These are phyloP conservation scores for Hanseniaspora vineae DNA, from an alignment of 805 yeast genomes.

Conservation along the genomic window DNA sequence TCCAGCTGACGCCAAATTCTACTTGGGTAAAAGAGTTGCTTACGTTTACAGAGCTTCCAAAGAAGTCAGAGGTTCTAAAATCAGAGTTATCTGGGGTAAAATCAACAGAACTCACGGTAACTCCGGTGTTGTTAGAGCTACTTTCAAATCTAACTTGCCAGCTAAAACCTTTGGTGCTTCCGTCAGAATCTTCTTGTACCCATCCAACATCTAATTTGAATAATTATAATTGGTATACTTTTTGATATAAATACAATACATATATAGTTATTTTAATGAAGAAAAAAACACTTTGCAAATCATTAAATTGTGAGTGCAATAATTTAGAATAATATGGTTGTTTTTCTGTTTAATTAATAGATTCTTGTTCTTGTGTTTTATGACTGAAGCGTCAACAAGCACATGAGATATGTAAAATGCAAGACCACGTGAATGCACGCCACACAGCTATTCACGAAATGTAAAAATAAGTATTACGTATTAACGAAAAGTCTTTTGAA, in stretches of 20 bases:
- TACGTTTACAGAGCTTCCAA: constrained; percentile 98
- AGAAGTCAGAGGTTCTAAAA: constrained; percentile 97
- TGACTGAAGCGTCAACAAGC: too few relatives aligned
- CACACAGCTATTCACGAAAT: too few relatives aligned
- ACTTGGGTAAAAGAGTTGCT: constrained; percentile 98
- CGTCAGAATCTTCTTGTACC: constrained; percentile 99
- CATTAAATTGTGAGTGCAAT: too few relatives aligned
- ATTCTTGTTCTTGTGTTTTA: too few relatives aligned
- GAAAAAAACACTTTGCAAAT: too few relatives aligned
- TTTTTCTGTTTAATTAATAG: too few relatives aligned
- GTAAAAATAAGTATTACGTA: too few relatives aligned
- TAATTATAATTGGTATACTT: neutral
- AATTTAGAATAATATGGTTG: too few relatives aligned
- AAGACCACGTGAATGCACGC: too few relatives aligned
- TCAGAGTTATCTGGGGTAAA: constrained; percentile 99
- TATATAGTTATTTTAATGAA: too few relatives aligned
- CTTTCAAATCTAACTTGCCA: constrained; percentile 97
- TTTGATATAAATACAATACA: too few relatives aligned
- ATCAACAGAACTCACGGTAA: constrained; percentile 97
- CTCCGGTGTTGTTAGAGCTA: constrained; percentile 97
- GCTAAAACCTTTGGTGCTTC: constrained; percentile 99
- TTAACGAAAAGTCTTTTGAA: neutral
- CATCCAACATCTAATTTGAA: constrained; percentile 86
- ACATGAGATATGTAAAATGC: too few relatives aligned
- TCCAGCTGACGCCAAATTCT: constrained; percentile 94